phyloP scores from a whole-genome alignment of 768 basidiomycete genomes.

The Asterophora lycoperdoides region DNA sequence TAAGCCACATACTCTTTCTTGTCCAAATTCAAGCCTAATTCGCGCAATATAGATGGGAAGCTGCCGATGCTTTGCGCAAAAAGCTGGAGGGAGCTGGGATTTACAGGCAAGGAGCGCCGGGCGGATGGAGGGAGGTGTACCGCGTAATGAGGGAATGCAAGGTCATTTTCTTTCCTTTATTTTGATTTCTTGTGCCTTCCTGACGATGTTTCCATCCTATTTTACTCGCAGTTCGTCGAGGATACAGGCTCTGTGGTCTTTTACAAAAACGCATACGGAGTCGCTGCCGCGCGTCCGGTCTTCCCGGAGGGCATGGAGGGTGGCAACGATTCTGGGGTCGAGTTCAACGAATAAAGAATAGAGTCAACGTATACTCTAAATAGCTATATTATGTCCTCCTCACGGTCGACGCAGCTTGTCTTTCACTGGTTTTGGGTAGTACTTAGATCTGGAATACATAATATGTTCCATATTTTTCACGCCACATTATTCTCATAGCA shows the following conservation, averaged over 20 bases:
- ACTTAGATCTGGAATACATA: not conserved
- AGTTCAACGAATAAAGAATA: slow-evolving; percentile 31
- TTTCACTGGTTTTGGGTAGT: not conserved
- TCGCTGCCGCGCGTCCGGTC: slow-evolving; percentile 54
- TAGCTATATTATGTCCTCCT: not conserved
- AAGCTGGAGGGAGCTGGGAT: slow-evolving; percentile 55
- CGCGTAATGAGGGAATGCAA: slow-evolving; percentile 63
- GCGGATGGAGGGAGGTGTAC: slow-evolving; percentile 63
- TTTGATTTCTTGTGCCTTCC: not conserved
- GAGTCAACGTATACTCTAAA: not conserved
- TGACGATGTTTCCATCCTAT: too few relatives aligned
- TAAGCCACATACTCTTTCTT: slow-evolving; percentile 21
- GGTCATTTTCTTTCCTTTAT: slow-evolving; percentile 24
- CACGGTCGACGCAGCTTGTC: not conserved
- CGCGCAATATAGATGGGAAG: slow-evolving; percentile 67
- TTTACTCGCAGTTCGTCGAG: slow-evolving; percentile 57
- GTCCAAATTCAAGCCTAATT: slow-evolving; percentile 14
- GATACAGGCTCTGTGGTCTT: slow-evolving; percentile 75
- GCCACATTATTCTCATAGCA: too few relatives aligned
- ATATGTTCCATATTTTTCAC: too few relatives aligned
- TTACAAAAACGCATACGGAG: slow-evolving; percentile 69
- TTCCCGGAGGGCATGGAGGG: slow-evolving; percentile 36
- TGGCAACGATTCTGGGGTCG: slow-evolving; percentile 59
- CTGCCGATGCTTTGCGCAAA: slow-evolving; percentile 67
- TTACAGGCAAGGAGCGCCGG: slow-evolving; percentile 52